Base-by-base conservation (phyloP, 1,284 basidiomycete genomes). In the Salmacisia buchloeana region DNA sequence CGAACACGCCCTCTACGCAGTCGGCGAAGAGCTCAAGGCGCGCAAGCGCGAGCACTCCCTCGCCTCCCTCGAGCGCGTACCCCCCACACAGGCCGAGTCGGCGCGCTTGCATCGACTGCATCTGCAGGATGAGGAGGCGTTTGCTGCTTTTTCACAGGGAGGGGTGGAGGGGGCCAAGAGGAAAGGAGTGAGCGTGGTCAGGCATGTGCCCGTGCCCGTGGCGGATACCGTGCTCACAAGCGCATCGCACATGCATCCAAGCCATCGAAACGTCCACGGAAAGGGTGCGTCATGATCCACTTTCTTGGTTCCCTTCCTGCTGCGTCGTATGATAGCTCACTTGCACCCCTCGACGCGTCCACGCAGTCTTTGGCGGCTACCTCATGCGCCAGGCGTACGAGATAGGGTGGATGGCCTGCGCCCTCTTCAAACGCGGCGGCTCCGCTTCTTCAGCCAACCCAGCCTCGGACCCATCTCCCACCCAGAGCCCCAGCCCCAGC, bases 61-160 rank as follows among this genome's bases (percentile, higher is more conserved):
- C 25, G 67, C 66, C 7, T 72, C 70, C 31, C 63, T 78, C 21
- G 69, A 77, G 35, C 66, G 71, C 23, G 73, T 71, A 1, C 80
- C 80, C 3, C 80, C 80, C 3, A 80, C 74, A 34, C 74, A 69
- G 31, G 78, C 77, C 9, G 80, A 81, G 59, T 74, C 78, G 0
- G 67, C 65, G 31, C 61, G 80, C 61, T 65, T 81, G 10, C 80
- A 81, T 41, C 69, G 68, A 25, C 63, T 76, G 7, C 80, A 79
- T 62, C 46, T 77, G 36, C 63, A 66, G 18, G 72, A 68, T 33
- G 65, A 68, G 2, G 58, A 62, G 12, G 64, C 70, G 1, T 39
- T 59, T 34, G 31, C 38, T 1, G 34, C 23, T 10, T 58, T 33
- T 18, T 15, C 9, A 3, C 12, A 5, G 18, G 21, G 31, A 5